Conservation (phyloP, 1,139 yeast species). For the Blastobotrys aristatus region DNA sequence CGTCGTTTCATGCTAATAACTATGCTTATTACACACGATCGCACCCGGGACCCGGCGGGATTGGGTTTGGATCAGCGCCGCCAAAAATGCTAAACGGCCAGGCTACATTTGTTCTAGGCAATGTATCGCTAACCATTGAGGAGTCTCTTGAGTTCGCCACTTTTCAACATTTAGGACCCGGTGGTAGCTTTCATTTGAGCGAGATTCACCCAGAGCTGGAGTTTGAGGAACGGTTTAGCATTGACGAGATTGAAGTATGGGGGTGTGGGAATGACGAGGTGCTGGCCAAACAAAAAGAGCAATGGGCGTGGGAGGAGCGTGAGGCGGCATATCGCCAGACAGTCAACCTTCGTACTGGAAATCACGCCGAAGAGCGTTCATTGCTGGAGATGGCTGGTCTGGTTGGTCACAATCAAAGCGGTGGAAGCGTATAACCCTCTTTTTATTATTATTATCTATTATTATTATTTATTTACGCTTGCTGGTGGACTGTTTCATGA, state of each 20-base stretch:
- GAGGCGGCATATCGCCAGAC: slow-evolving; percentile 76
- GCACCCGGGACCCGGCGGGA: slow-evolving; percentile 49
- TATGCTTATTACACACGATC: slow-evolving; percentile 35
- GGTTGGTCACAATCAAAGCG: slow-evolving; percentile 64
- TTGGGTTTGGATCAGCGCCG: slow-evolving; percentile 65
- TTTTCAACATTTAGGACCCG: slow-evolving; percentile 61
- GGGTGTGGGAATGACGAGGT: slow-evolving; percentile 81
- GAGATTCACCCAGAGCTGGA: slow-evolving; percentile 31
- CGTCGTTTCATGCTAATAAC: slow-evolving; percentile 21
- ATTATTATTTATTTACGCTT: slow-evolving; percentile 16
- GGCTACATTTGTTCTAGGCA: slow-evolving; percentile 41
- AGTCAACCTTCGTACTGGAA: slow-evolving; percentile 46
- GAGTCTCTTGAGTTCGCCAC: slow-evolving; percentile 73
- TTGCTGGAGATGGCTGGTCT: slow-evolving; percentile 87
- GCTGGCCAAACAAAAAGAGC: slow-evolving; percentile 64
- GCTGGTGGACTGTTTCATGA: slow-evolving; percentile 29
- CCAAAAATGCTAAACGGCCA: slow-evolving; percentile 23
- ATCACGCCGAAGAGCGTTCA: slow-evolving; percentile 77
- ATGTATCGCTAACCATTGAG: slow-evolving; percentile 74
- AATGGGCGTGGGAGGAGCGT: slow-evolving; percentile 89
- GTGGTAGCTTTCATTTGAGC: slow-evolving; percentile 42
- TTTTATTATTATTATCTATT: slow-evolving; percentile 3
- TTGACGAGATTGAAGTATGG: slow-evolving; percentile 83
- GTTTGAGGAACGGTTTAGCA: slow-evolving; percentile 66
- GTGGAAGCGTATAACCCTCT: slow-evolving; percentile 45